Evolutionary conservation across 345 rosid species (phyloP).

Genomic region (Citrus australasica): DNA sequence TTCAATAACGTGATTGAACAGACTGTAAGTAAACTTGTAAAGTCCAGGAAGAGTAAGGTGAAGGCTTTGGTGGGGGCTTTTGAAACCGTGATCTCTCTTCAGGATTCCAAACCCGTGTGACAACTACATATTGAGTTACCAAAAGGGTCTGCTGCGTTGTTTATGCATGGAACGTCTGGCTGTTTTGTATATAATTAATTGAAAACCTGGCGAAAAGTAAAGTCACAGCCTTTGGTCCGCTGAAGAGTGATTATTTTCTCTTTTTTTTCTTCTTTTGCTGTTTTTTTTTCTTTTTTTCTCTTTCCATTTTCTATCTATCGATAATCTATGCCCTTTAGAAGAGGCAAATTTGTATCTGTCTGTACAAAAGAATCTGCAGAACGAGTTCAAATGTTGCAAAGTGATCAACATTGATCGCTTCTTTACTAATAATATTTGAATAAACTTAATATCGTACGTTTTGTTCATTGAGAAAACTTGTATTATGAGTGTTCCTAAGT

Average conservation of each 20-base stretch:
- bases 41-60: conserved; percentile 69
- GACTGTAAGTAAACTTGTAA: conserved; percentile 58
- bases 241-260: too few relatives aligned
- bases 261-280: too few relatives aligned
- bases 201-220: neutral
- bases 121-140: conserved; percentile 6
- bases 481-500: neutral
- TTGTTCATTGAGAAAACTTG: neutral
- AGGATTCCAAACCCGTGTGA: conserved; percentile 42
- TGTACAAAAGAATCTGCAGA: neutral
- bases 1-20: conserved; percentile 77
- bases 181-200: neutral
- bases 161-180: neutral
- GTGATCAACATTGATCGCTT: neutral
- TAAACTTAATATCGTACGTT: too few relatives aligned
- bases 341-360: neutral
- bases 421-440: neutral
- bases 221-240: too few relatives aligned
- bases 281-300: too few relatives aligned
- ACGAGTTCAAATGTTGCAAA: neutral
- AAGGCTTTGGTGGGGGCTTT: conserved; percentile 91
- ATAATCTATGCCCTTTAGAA: neutral
- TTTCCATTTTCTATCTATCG: too few relatives aligned
- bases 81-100: conserved; percentile 75
- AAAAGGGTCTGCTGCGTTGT: neutral